Conservation (phyloP, 2,329 filamentous ascomycete species). For the Plectosphaerella cucumerina region DNA sequence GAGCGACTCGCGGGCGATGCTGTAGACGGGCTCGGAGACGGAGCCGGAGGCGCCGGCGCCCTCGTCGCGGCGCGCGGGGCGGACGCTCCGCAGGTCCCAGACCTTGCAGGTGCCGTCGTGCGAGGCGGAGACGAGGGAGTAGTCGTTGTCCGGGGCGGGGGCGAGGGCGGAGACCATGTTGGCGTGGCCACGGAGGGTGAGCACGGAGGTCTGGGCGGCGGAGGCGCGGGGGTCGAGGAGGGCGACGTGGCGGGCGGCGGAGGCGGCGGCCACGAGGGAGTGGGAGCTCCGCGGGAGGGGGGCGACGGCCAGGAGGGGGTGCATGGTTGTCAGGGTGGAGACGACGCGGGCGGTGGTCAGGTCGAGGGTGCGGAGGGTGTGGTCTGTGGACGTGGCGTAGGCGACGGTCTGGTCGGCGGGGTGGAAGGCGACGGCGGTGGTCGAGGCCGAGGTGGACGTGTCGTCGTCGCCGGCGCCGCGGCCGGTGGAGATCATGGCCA, state of each 20-base stretch:
- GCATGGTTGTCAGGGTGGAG: slow-evolving; percentile 76
- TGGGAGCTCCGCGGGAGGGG: slow-evolving; percentile 62
- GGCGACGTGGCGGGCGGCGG: slow-evolving; percentile 80
- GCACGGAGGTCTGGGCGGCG: slow-evolving; percentile 70
- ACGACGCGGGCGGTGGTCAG: slow-evolving; percentile 76
- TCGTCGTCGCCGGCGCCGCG: slow-evolving; percentile 60
- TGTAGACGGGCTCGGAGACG: slow-evolving; percentile 70
- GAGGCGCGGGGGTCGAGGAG: slow-evolving; percentile 86
- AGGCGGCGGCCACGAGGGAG: slow-evolving; percentile 65
- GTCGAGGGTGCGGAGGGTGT: slow-evolving; percentile 87
- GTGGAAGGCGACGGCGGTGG: slow-evolving; percentile 80
- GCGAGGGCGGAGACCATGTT: slow-evolving; percentile 55
- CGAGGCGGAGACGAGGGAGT: slow-evolving; percentile 82
- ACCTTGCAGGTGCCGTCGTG: slow-evolving; percentile 90
- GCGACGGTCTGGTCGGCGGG: slow-evolving; percentile 80
- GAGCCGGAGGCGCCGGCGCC: slow-evolving; percentile 49
- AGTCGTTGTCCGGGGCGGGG: slow-evolving; percentile 60
- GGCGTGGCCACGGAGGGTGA: slow-evolving; percentile 87
- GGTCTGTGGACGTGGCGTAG: slow-evolving; percentile 89
- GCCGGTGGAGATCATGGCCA: slow-evolving; percentile 58
- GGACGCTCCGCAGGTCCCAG: slow-evolving; percentile 81
- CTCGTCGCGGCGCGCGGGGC: slow-evolving; percentile 55
- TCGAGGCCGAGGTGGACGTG: slow-evolving; percentile 51
- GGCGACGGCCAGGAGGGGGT: slow-evolving; percentile 75
- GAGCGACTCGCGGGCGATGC: slow-evolving; percentile 70